These are phyloP conservation scores for Talaromyces funiculosus DNA, from an alignment of 2,329 filamentous ascomycete genomes.

Conservation along the genomic window DNA sequence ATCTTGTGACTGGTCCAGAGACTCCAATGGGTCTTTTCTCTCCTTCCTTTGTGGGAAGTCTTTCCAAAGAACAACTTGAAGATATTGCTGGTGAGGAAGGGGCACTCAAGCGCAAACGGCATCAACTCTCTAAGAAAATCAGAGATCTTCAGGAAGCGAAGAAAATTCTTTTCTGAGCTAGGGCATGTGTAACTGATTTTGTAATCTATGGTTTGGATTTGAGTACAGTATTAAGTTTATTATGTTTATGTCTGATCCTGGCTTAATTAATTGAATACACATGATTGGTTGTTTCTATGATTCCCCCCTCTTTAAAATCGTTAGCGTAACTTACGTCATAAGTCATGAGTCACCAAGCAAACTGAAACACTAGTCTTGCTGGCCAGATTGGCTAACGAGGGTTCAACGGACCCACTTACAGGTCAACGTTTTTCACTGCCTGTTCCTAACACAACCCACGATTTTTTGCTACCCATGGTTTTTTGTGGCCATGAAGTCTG, in stretches of 20 bases:
- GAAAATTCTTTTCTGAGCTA: conserved; percentile 12
- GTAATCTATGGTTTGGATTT: too few species aligned
- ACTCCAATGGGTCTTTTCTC: conserved; percentile 45
- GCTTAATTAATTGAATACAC: too few species aligned
- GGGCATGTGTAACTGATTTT: too few species aligned
- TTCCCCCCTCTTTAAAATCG: too few species aligned
- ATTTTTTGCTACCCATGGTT: not conserved
- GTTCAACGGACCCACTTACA: too few species aligned
- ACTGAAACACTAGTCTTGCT: too few species aligned
- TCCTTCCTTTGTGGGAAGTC: not conserved
- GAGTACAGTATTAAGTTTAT: too few species aligned
- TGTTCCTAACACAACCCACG: not conserved
- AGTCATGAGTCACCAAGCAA: too few species aligned
- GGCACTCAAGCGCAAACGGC: not conserved
- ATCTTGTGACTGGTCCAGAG: conserved; percentile 45
- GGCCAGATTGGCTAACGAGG: too few species aligned
- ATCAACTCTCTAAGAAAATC: conserved; percentile 9
- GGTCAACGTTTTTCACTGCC: not conserved
- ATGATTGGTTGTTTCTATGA: too few species aligned
- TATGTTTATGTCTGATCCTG: too few species aligned
- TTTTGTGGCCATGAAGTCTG: not conserved
- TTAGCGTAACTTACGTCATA: too few species aligned
- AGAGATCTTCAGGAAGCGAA: conserved; percentile 15
- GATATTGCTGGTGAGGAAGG: conserved; percentile 1
- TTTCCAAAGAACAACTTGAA: not conserved